Percentiles rank a stretch among this genome's conserved stretches.
These are phyloP conservation scores for Nothophoma quercina DNA, from an alignment of 2,329 filamentous ascomycete genomes.

Conservation along the genomic window DNA sequence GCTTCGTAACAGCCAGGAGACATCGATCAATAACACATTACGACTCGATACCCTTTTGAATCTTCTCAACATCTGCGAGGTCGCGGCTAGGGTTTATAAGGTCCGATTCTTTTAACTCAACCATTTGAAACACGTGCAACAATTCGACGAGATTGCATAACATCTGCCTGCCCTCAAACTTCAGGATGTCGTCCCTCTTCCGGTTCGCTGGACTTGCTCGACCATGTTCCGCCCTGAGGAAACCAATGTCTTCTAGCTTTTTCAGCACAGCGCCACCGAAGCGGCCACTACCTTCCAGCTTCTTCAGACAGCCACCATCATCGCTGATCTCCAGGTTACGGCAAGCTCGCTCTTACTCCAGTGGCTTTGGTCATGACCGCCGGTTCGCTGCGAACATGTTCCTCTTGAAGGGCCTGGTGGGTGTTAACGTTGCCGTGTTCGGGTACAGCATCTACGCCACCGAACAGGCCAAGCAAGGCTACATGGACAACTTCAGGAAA, in stretches of 20 bases:
- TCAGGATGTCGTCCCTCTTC: conserved; percentile 22
- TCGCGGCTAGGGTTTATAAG: too few relatives aligned
- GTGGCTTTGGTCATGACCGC: conserved; percentile 8
- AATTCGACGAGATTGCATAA: background rate
- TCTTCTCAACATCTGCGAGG: too few relatives aligned
- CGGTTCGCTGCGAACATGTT: conserved; percentile 5
- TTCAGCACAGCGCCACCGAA: conserved; percentile 16
- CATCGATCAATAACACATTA: too few relatives aligned
- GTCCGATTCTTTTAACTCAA: too few relatives aligned
- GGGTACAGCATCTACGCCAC: conserved; percentile 46
- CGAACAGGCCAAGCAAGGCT: conserved; percentile 31
- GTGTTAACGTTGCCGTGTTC: conserved; percentile 52
- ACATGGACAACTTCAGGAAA: conserved; percentile 13
- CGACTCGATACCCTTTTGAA: background rate
- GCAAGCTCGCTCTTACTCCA: conserved; percentile 11
- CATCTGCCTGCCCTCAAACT: background rate
- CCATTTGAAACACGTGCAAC: background rate
- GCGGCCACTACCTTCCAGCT: conserved; percentile 23
- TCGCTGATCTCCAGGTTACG: conserved; percentile 12
- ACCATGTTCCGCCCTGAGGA: conserved; percentile 4
- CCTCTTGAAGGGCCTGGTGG: conserved; percentile 49
- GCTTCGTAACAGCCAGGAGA: too few relatives aligned
- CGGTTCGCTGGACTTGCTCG: conserved; percentile 23
- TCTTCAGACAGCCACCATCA: conserved; percentile 23
- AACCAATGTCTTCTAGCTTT: conserved; percentile 6